Percentiles rank a stretch among this genome's conserved stretches.
Conservation (phyloP, 495 filamentous ascomycete species). For the Neurospora sp. region DNA sequence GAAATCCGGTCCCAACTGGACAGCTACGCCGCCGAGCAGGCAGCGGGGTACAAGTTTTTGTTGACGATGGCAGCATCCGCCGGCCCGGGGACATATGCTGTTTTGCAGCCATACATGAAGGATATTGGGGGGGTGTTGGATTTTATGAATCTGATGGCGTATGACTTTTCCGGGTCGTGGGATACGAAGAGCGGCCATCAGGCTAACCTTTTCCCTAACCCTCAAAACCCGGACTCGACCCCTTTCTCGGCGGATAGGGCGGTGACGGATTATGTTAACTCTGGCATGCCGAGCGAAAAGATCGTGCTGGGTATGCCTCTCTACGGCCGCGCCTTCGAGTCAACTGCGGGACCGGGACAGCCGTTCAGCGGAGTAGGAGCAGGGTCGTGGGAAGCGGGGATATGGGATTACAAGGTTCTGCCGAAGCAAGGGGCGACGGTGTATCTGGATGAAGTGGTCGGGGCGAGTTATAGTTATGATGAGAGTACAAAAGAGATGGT, state of each 20-base stretch:
- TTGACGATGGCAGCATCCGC: constrained; percentile 61
- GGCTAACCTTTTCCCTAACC: constrained; percentile 59
- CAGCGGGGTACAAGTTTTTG: constrained; percentile 8
- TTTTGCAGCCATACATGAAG: constrained; percentile 42
- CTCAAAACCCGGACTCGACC: constrained; percentile 39
- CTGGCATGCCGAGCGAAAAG: constrained; percentile 53
- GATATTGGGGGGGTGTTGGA: constrained; percentile 64
- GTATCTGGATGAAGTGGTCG: constrained; percentile 31
- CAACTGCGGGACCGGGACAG: constrained; percentile 59
- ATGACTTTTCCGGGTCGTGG: constrained; percentile 66
- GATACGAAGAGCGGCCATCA: constrained; percentile 56
- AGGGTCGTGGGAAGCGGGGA: constrained; percentile 63
- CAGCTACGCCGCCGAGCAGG: constrained; percentile 37
- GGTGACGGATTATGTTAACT: constrained; percentile 53
- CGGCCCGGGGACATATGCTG: constrained; percentile 55
- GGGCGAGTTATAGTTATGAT: constrained; percentile 66
- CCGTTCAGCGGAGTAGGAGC: constrained; percentile 53
- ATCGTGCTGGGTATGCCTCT: constrained; percentile 79
- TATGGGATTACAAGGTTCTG: constrained; percentile 75
- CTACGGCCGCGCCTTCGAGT: constrained; percentile 70
- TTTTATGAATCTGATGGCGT: constrained; percentile 81
- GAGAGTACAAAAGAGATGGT: constrained; percentile 47
- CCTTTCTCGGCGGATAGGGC: constrained; percentile 62
- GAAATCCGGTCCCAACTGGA: constrained; percentile 57
- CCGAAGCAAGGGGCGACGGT: constrained; percentile 39